Conservation (phyloP, 495 filamentous ascomycete species). For the Podospora comata region DNA sequence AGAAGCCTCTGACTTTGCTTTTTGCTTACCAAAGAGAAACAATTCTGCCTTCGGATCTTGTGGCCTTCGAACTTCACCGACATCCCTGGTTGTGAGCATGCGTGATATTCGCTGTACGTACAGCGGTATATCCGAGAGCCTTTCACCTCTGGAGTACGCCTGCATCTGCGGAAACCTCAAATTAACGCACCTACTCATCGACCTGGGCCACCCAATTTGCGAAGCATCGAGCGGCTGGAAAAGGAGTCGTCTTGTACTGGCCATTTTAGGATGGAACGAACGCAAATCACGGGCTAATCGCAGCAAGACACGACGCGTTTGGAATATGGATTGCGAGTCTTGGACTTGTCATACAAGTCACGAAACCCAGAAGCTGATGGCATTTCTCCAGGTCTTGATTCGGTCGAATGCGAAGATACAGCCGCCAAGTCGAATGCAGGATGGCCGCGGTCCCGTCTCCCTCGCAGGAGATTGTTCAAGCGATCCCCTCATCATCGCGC, state of each 20-base stretch:
- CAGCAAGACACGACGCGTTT: background rate
- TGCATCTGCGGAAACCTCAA: background rate
- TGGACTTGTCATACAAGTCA: no score
- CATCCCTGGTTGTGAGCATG: background rate
- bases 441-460: background rate
- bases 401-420: background rate
- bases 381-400: background rate
- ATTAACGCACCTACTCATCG: background rate
- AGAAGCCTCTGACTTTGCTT: no score
- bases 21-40: no score
- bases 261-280: background rate
- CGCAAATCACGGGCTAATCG: background rate
- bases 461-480: background rate
- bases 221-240: background rate
- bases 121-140: background rate
- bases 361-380: background rate
- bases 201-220: background rate
- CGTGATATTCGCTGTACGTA: background rate
- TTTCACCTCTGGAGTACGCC: background rate
- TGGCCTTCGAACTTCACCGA: no score
- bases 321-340: background rate
- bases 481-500: background rate
- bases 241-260: background rate
- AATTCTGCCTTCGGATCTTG: no score
- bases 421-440: background rate